Conservation (phyloP, 2,329 filamentous ascomycete species). For the Aspergillus sp. region DNA sequence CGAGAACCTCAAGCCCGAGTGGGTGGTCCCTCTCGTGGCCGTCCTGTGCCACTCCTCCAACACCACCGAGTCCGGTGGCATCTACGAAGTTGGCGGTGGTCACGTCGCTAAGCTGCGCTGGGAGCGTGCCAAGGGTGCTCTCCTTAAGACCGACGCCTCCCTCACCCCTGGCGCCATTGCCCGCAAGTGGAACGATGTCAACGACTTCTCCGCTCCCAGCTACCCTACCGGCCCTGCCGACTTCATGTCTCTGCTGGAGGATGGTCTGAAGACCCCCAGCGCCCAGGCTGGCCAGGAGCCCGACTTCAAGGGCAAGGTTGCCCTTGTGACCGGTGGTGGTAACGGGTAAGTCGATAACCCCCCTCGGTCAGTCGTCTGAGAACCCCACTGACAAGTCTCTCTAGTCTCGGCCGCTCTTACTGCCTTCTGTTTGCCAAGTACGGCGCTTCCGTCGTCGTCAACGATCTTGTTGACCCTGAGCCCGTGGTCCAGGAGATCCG, state of each 20-base stretch:
- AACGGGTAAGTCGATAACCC: conserved; percentile 60
- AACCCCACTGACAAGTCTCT: conserved; percentile 21
- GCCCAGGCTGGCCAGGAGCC: conserved; percentile 72
- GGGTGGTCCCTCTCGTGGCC: conserved; percentile 91
- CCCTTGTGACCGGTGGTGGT: conserved; percentile 82
- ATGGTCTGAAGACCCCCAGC: conserved; percentile 73
- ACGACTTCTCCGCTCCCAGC: conserved; percentile 79
- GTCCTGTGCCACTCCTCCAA: conserved; percentile 84
- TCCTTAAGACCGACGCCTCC: conserved; percentile 83
- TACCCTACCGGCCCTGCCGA: conserved; percentile 84
- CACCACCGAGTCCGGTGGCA: conserved; percentile 76
- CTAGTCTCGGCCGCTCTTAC: conserved; percentile 84
- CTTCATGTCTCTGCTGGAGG: conserved; percentile 81
- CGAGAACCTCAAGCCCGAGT: conserved; percentile 82
- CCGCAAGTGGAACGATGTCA: conserved; percentile 84
- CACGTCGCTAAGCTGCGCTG: conserved; percentile 91
- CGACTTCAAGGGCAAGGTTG: conserved; percentile 81
- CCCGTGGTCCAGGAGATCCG: conserved; percentile 89
- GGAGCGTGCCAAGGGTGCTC: conserved; percentile 86
- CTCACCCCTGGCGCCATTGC: conserved; percentile 87
- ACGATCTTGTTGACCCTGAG: conserved; percentile 92
- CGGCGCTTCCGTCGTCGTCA: conserved; percentile 85
- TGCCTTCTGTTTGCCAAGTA: conserved; percentile 81
- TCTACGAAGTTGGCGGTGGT: conserved; percentile 92
- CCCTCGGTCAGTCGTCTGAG: neutral